These are phyloP conservation scores for Solanum rostratum DNA, from an alignment of 257 asterid genomes.

Conservation along the genomic window DNA sequence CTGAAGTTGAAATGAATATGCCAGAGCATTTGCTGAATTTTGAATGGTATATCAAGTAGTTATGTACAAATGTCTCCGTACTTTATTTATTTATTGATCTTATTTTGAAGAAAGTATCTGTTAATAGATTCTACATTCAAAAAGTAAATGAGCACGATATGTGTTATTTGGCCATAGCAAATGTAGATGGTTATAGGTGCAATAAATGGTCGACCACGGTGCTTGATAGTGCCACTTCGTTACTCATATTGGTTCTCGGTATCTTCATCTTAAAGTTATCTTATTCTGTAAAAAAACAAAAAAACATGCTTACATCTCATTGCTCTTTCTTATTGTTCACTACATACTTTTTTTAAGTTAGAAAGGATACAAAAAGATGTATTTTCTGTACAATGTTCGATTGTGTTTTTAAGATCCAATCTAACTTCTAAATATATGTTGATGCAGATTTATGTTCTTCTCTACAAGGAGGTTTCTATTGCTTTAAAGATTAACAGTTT, in stretches of 20 bases:
- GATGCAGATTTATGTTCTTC: constrained; percentile 86
- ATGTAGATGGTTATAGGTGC: neutral
- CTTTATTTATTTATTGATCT: neutral
- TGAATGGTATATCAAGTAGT: neutral
- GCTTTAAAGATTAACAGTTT: constrained; percentile 91
- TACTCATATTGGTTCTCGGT: neutral
- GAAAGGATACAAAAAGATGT: neutral
- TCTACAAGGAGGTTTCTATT: constrained; percentile 89
- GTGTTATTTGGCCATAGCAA: neutral
- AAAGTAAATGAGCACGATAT: neutral
- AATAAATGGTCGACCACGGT: neutral
- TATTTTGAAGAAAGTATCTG: neutral
- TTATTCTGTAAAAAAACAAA: neutral
- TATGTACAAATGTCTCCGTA: neutral
- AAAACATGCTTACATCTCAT: neutral
- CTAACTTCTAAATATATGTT: neutral
- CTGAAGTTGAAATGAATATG: neutral
- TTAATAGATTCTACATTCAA: neutral
- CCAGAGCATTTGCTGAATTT: neutral
- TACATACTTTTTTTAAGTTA: neutral
- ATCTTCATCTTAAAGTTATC: neutral
- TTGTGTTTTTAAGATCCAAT: neutral
- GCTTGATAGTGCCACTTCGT: neutral
- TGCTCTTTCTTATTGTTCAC: neutral
- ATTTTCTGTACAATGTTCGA: neutral